Evolutionary conservation across 1,284 basidiomycete species (phyloP), one percentile per base, ranked within the genome.

Genomic region (Melampsora americana): DNA sequence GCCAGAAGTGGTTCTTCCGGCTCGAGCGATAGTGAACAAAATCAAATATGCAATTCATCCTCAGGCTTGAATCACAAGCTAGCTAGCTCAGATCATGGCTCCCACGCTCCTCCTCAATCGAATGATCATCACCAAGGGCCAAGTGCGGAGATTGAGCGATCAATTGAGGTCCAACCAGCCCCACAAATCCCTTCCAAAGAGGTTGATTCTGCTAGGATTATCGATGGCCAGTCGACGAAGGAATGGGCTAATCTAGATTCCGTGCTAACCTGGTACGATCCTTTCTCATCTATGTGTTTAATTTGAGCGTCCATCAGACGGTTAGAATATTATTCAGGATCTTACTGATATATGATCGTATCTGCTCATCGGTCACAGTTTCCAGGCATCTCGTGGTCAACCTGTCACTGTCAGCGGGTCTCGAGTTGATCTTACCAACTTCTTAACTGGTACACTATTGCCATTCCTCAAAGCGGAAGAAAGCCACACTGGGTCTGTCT

Each of bases 391-490:
- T 1, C n/a, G 18, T 61, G 64, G 35, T 42, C n/a, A 44, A 42
- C 32, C 56, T 30, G 18, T 66, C 65, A 28, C n/a, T 18, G 20
- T 53, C 48, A 48, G 23, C 48, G 48, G 66, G 20, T 18, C 50
- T 32, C 30, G 72, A 26, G 23, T 35, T 2, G 72, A 74, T 66
- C 26, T 74, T 5, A 67, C 72, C 4, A 35, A n/a, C 23, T 48
- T 30, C 28, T 48, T 74, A 4, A 74, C 72, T 12, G 48, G 39
- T 23, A 62, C 64, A 26, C 44, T 74, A 32, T 20, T 74, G 26
- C 72, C 72, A 5, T 74, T 74, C 30, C 42, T 74, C 16, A 74
- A 74, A 53, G 20, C 26, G 5, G 32, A 74, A 39, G 72, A 74
- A 48, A 23, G 32, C 26, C 42, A 67, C 42, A 14, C 3, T 16